A percentile compares a stretch with the other conserved stretches of the same genome.
Conservation (phyloP, 257 asterid genomes). For the Cinchona pubescens region DNA sequence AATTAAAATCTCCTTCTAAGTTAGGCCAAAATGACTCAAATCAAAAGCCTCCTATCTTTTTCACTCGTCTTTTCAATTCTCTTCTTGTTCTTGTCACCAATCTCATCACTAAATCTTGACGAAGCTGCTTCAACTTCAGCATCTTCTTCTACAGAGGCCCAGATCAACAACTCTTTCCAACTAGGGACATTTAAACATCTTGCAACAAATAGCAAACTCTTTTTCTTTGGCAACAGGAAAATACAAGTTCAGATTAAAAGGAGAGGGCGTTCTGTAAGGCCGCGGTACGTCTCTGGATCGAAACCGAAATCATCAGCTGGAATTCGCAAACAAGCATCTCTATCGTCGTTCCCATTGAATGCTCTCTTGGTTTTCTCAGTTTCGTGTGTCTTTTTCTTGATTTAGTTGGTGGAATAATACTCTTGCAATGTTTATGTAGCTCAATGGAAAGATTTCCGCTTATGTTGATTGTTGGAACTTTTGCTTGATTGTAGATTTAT, state of each 20-base stretch:
- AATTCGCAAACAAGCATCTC: background rate
- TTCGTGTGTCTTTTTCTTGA: background rate
- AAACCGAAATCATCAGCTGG: background rate
- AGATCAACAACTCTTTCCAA: background rate
- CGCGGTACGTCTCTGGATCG: background rate
- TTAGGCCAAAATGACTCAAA: background rate
- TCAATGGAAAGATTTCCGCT: background rate
- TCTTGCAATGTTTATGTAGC: background rate
- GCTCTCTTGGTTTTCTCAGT: background rate
- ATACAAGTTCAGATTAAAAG: background rate
- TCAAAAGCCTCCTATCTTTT: background rate
- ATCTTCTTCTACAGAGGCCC: background rate
- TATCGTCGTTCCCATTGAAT: background rate
- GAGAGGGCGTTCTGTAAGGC: background rate
- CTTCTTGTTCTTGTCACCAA: background rate
- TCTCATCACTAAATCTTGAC: background rate
- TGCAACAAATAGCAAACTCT: background rate
- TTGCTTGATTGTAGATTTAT: background rate
- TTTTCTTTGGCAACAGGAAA: background rate
- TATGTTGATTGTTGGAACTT: background rate
- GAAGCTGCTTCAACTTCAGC: background rate
- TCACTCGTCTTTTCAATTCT: background rate
- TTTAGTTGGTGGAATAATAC: background rate
- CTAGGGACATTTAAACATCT: background rate
- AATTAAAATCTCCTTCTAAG: no score